phyloP scores from a whole-genome alignment of 208 protist species.

The Porcisia deanei region DNA sequence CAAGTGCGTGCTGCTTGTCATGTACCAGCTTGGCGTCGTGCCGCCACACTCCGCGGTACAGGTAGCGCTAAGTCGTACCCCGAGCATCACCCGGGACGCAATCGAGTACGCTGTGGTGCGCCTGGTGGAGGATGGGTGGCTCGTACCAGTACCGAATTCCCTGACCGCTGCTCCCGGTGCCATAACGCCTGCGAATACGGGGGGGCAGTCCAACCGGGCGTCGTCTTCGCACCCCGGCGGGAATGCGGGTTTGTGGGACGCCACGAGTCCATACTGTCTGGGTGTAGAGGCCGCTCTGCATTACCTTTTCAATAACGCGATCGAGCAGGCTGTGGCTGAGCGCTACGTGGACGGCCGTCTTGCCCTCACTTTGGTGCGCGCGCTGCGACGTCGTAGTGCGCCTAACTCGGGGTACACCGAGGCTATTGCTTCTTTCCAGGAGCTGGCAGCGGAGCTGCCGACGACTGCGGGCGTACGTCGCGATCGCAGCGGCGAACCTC shows the following conservation, averaged over 20 bases:
- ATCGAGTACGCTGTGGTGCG: slow-evolving; percentile 41
- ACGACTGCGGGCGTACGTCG: slow-evolving; percentile 13
- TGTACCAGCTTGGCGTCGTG: slow-evolving; percentile 62
- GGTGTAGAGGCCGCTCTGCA: slow-evolving; percentile 25
- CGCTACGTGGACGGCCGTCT: slow-evolving; percentile 25
- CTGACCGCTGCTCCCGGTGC: not conserved
- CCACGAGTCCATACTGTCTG: slow-evolving; percentile 40
- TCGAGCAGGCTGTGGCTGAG: slow-evolving; percentile 36
- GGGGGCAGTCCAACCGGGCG: not conserved
- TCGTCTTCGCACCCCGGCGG: not conserved
- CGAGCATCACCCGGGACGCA: slow-evolving; percentile 26
- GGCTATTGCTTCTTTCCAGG: slow-evolving; percentile 21
- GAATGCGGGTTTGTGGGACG: slow-evolving; percentile 6
- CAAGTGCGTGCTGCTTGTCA: slow-evolving; percentile 48
- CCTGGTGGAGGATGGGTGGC: slow-evolving; percentile 52
- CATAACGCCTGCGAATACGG: not conserved
- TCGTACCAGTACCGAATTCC: slow-evolving; percentile 35
- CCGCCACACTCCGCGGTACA: slow-evolving; percentile 44
- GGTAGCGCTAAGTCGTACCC: slow-evolving; percentile 46
- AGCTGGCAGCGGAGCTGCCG: slow-evolving; percentile 24
- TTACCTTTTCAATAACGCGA: slow-evolving; percentile 29
- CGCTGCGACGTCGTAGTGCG: slow-evolving; percentile 23
- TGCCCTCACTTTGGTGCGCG: slow-evolving; percentile 36
- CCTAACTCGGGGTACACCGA: slow-evolving; percentile 11
- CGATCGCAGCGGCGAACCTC: slow-evolving; percentile 18